A percentile compares a stretch with the other conserved stretches of the same genome.
These are phyloP conservation scores for Aquanectria penicillioides DNA, from an alignment of 2,329 filamentous ascomycete genomes.

Conservation along the genomic window DNA sequence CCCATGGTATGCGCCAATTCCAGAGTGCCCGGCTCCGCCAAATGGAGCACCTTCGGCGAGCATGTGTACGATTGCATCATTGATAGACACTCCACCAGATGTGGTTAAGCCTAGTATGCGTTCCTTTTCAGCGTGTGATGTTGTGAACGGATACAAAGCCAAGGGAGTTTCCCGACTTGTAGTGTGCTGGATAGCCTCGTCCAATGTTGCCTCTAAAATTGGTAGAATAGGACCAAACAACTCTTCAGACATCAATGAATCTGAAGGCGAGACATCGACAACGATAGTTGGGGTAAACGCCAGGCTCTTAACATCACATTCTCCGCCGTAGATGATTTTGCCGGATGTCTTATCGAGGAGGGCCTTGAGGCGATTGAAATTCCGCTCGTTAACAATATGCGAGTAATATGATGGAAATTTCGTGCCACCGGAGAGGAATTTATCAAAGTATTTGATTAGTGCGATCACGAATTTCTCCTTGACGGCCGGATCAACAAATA, in stretches of 20 bases:
- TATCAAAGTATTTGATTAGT: background rate
- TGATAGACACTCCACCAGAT: background rate
- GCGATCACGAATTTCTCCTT: slow-evolving; percentile 43
- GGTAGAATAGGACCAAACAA: slow-evolving; percentile 39
- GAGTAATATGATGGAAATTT: no score
- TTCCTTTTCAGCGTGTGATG: background rate
- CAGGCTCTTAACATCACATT: background rate
- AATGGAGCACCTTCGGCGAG: slow-evolving; percentile 49
- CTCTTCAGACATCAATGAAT: slow-evolving; percentile 55
- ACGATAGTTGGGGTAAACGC: background rate
- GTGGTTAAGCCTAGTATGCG: background rate
- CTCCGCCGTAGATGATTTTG: slow-evolving; percentile 35
- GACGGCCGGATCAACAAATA: slow-evolving; percentile 53
- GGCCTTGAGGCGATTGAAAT: slow-evolving; percentile 52
- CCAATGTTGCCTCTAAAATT: slow-evolving; percentile 6
- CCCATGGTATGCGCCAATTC: slow-evolving; percentile 56
- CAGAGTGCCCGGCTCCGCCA: slow-evolving; percentile 56
- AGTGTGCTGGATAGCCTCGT: slow-evolving; percentile 6
- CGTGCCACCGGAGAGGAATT: no score
- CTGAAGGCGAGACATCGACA: slow-evolving; percentile 22
- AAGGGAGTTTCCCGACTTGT: no score
- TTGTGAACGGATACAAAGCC: background rate
- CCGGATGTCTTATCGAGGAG: slow-evolving; percentile 50
- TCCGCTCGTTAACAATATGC: slow-evolving; percentile 53
- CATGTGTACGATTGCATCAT: background rate